Percentiles rank a stretch among this genome's conserved stretches.
phyloP scores from a whole-genome alignment of 2,329 filamentous ascomycete genomes.

The Pseudocercospora crystallina region DNA sequence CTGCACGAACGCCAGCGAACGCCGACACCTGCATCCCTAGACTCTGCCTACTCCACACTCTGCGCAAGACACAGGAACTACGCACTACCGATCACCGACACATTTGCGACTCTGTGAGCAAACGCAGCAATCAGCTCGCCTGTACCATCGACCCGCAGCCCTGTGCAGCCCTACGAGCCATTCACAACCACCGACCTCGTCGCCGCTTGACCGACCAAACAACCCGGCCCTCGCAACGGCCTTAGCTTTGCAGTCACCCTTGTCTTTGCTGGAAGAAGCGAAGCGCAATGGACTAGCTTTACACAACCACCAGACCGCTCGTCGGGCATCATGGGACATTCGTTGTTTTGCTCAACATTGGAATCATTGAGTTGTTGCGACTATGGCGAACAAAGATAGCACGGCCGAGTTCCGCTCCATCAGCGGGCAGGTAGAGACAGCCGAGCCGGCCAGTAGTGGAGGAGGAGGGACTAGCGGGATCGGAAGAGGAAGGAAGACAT shows the following conservation, averaged over 20 bases:
- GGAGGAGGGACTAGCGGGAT: slow-evolving; percentile 8
- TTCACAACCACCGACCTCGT: background rate
- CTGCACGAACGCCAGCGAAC: too few relatives aligned
- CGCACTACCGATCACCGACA: too few relatives aligned
- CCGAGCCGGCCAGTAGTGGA: slow-evolving; percentile 34
- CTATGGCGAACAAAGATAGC: slow-evolving; percentile 35
- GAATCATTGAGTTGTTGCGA: slow-evolving; percentile 16
- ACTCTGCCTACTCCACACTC: too few relatives aligned
- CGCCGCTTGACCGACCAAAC: background rate
- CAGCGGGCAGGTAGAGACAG: slow-evolving; percentile 38
- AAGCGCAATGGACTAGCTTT: slow-evolving; percentile 9
- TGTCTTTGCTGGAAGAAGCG: slow-evolving; percentile 5
- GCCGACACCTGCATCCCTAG: too few relatives aligned
- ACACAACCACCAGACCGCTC: slow-evolving; percentile 4
- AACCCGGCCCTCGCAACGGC: slow-evolving; percentile 1
- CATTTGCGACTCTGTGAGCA: too few relatives aligned
- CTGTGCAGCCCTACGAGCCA: background rate
- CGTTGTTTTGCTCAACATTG: slow-evolving; percentile 5
- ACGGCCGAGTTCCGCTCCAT: slow-evolving; percentile 37
- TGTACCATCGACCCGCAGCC: background rate
- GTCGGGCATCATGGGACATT: slow-evolving; percentile 14
- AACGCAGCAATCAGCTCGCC: too few relatives aligned
- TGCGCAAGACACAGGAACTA: too few relatives aligned
- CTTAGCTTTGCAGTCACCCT: slow-evolving; percentile 6
- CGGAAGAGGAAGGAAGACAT: slow-evolving; percentile 7